Evolutionary conservation across 192 early-diverging fungal species (phyloP).

Genomic region (Diversispora eburnea): DNA sequence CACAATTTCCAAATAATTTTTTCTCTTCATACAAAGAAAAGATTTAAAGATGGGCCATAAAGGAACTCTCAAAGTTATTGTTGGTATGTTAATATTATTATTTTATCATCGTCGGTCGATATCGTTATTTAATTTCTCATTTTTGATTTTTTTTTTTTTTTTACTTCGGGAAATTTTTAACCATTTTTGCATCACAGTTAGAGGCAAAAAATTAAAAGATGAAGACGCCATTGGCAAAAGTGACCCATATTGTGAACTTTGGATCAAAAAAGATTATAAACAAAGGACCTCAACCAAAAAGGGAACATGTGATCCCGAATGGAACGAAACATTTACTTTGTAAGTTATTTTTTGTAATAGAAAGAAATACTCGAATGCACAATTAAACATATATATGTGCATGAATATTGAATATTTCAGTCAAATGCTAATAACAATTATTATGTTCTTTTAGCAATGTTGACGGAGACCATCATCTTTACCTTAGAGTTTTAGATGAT

Average conservation of each 20-base stretch:
- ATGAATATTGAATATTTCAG: too few relatives aligned
- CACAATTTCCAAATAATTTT: too few relatives aligned
- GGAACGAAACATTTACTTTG: slow-evolving; percentile 38
- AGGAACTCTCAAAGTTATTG: slow-evolving; percentile 22
- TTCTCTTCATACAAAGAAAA: neutral
- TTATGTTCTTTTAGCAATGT: too few relatives aligned
- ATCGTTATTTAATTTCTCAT: neutral
- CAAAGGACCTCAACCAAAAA: slow-evolving; percentile 26
- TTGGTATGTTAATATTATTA: slow-evolving; percentile 3
- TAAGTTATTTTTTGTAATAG: neutral
- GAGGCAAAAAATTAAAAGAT: slow-evolving; percentile 34
- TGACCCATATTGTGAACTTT: slow-evolving; percentile 29
- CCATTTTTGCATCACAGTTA: slow-evolving; percentile 25
- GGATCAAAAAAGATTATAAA: slow-evolving; percentile 33
- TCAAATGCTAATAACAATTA: neutral
- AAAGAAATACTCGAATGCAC: neutral
- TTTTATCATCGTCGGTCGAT: neutral
- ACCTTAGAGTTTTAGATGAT: too few relatives aligned
- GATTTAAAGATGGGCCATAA: neutral
- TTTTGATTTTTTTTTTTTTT: too few relatives aligned
- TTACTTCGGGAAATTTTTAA: neutral
- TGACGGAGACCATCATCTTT: too few relatives aligned
- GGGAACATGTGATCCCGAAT: slow-evolving; percentile 28
- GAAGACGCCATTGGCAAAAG: slow-evolving; percentile 35
- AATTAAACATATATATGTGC: too few relatives aligned